Evolutionary conservation across 441 rosid genomes (phyloP).

Genomic region (Melastoma candidum): DNA sequence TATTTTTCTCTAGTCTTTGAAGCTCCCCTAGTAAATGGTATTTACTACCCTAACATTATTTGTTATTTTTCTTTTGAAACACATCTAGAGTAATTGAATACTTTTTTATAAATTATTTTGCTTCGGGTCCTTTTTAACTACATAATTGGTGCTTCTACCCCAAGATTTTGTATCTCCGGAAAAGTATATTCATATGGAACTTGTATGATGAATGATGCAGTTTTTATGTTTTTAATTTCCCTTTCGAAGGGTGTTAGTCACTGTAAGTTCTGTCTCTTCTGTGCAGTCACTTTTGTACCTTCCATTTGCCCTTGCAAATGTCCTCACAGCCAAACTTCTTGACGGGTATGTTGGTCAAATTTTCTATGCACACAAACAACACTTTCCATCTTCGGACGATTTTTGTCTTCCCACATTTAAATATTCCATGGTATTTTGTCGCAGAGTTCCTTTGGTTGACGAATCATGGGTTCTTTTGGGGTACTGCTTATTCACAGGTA

Average conservation of each 20-base stretch:
- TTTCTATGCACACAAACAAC: background rate
- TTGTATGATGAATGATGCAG: no score
- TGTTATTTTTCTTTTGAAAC: no score
- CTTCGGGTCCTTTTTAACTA: no score
- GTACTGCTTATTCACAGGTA: constrained; percentile 74
- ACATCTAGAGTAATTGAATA: no score
- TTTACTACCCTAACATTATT: no score
- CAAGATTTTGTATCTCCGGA: no score
- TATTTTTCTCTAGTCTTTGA: background rate
- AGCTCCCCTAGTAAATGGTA: background rate
- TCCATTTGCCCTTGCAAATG: constrained; percentile 89
- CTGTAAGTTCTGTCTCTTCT: constrained; percentile 7
- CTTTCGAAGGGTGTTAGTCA: background rate
- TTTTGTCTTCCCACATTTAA: background rate
- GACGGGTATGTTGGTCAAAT: constrained; percentile 45
- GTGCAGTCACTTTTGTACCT: constrained; percentile 79
- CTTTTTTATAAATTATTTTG: no score
- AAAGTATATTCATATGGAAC: no score
- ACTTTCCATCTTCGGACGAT: background rate
- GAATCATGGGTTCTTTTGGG: constrained; percentile 95
- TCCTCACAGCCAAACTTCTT: constrained; percentile 70
- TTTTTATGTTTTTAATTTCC: no score
- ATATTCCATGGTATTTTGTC: constrained; percentile 3
- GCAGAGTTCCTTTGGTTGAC: constrained; percentile 81
- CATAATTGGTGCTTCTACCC: no score